These are phyloP conservation scores for Candida peoriensis DNA, from an alignment of 805 yeast genomes.

Conservation along the genomic window DNA sequence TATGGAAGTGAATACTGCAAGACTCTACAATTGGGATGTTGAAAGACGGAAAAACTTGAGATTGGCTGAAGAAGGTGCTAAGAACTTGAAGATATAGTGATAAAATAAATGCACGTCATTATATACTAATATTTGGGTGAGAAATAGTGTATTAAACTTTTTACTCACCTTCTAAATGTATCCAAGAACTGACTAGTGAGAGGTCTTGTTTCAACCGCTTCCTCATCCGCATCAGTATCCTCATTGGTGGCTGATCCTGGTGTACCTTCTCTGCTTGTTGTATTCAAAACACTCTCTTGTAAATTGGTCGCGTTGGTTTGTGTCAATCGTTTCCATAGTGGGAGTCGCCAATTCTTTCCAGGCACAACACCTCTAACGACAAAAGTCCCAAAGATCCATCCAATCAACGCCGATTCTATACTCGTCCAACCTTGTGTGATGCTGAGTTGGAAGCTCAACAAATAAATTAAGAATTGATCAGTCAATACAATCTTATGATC, in stretches of 20 bases:
- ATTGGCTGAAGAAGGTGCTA: conserved; percentile 37
- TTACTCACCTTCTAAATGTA: conserved; percentile 34
- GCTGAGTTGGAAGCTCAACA: conserved; percentile 29
- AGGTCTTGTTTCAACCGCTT: conserved; percentile 32
- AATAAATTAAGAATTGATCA: conserved; percentile 31
- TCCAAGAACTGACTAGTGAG: conserved; percentile 43
- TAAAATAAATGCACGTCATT: background rate
- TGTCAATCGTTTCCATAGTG: conserved; percentile 18
- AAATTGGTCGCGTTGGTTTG: conserved; percentile 2
- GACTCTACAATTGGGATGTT: conserved; percentile 86
- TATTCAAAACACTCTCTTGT: conserved; percentile 5
- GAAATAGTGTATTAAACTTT: background rate
- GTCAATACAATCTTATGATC: conserved; percentile 16
- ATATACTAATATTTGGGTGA: background rate
- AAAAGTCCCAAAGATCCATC: conserved; percentile 34
- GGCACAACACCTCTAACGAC: conserved; percentile 32
- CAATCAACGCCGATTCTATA: conserved; percentile 24
- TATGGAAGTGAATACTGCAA: conserved; percentile 95
- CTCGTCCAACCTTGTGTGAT: conserved; percentile 27
- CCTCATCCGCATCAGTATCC: conserved; percentile 20
- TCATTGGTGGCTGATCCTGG: conserved; percentile 2
- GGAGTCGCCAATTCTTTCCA: conserved; percentile 35
- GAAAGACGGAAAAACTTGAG: conserved; percentile 54
- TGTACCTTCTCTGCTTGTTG: conserved; percentile 6
- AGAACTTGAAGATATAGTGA: conserved; percentile 24